phyloP scores from a whole-genome alignment of 805 yeast genomes.

The Ogataea sp. region DNA sequence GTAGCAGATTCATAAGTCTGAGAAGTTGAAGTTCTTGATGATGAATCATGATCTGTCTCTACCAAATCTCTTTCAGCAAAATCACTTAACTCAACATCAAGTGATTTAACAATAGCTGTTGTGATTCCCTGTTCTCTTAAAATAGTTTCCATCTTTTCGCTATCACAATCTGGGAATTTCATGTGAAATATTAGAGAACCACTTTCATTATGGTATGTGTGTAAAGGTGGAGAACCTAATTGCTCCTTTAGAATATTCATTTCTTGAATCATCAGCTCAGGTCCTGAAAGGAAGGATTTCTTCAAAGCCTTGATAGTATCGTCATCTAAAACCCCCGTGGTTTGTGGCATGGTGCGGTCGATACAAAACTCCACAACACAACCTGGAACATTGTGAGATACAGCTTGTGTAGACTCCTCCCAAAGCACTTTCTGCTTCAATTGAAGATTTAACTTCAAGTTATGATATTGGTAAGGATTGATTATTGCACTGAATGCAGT shows the following conservation, averaged over 20 bases:
- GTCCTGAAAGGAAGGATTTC: conserved; percentile 29
- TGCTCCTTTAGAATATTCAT: conserved; percentile 36
- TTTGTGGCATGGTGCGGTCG: not conserved
- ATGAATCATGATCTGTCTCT: too few relatives aligned
- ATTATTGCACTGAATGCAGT: conserved; percentile 7
- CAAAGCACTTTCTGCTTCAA: too few relatives aligned
- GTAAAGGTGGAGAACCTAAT: conserved; percentile 39
- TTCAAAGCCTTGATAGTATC: conserved; percentile 30
- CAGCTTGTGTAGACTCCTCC: too few relatives aligned
- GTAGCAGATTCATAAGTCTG: conserved; percentile 1
- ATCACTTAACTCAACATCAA: not conserved
- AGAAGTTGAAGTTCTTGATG: not conserved
- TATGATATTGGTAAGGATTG: not conserved
- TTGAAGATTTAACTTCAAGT: too few relatives aligned
- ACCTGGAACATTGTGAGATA: conserved; percentile 20
- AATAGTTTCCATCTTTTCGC: conserved; percentile 44
- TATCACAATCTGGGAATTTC: conserved; percentile 67
- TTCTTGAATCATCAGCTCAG: conserved; percentile 35
- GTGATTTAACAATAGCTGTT: conserved; percentile 39
- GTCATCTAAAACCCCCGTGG: conserved; percentile 35
- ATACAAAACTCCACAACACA: conserved; percentile 52
- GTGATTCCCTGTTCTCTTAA: conserved; percentile 52
- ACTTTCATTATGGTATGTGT: not conserved
- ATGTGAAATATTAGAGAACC: not conserved
- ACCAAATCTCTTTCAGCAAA: not conserved